Evolutionary conservation across 73 alveolate species (phyloP), one percentile per base, ranked within the genome.

Genomic region (Diophrys sp.): DNA sequence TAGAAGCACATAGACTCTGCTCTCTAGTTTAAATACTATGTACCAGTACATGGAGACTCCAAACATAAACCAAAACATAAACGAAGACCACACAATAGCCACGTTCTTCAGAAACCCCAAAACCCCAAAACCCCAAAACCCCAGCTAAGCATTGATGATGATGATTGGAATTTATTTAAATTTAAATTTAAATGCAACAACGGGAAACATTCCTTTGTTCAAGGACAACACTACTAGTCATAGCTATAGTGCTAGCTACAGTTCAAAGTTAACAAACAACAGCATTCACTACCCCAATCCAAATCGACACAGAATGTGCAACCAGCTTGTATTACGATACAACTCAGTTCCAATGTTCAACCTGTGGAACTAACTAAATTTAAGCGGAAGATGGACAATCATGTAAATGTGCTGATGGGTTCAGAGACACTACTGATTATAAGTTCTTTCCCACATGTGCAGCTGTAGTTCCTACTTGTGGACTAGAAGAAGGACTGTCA

Each of bases 41-140:
- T 85, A 97, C 94, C 94, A 94, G 78, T 93, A 94, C 26, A 93
- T 97, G 31, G 97, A 79, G 24, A 95, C 62, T 28, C 90, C 89
- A 83, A 96, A 90, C 28, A 96, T 44, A 77, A 68, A 96, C 94
- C 96, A 95, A 74, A 97, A 97, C 57, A 89, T 72, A 24, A 94
- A 84, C 33, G 88, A 71, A 31, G 98, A 93, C 90, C 88, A 92
- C n/a, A n/a, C n/a, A n/a, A n/a, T n/a, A n/a, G n/a, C n/a, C n/a
- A n/a, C n/a, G n/a, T n/a, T n/a, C n/a, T n/a, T n/a, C n/a, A n/a
- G n/a, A 73, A 73, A 73, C 83, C 85, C 85, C 85, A 77, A 67
- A 67, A 77, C 85, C 85, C 78, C 78, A 44, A 24, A 32, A 77
- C 29, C 68, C 68, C 30, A 75, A 56, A 24, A 29, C 62, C 32